Evolutionary conservation across 306 rosid genomes (phyloP), one percentile per base, ranked within the genome.

Genomic region (Lablab purpureus): DNA sequence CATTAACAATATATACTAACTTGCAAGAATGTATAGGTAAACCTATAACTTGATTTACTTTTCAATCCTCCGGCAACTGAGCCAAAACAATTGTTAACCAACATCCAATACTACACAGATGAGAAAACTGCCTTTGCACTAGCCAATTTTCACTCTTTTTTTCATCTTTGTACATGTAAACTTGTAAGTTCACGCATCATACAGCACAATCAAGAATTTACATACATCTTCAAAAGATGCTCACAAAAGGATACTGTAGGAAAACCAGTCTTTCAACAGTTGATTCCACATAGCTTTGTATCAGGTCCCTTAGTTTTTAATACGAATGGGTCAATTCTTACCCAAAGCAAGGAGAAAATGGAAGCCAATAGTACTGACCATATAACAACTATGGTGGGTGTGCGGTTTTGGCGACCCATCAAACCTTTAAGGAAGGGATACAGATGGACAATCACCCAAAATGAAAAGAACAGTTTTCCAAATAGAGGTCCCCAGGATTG

Each of bases 321-420:
- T 71, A 93, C 97, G 60, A 93, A 91, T 43, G 98, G 99, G 70
- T 95, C 98, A 14, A 93, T 93, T 80, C 99, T 90, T 80, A 93
- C 98, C 99, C 98, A 95, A 58, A 93, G 93, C 79, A 95, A 87
- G 78, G 98, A 95, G 94, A 93, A 93, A 75, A 93, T 90, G 15
- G 99, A 95, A 79, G 99, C 98, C 92, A 95, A 62, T 52, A 95
- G 90, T 77, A 95, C 87, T 5, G 98, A 95, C 98, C 99, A 95
- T 72, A 95, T 93, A 79, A 95, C 91, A 60, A 95, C 95, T 78
- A 95, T 95, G 41, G 99, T 93, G 2, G 99, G 99, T 45, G 99
- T 95, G 49, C 98, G 81, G 96, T 93, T 95, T 86, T 95, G 98
- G 50, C 96, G 69, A 68, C 99, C 99, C 98, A 93, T 93, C 78